Evolutionary conservation across 2,329 filamentous ascomycete genomes (phyloP).

Genomic region (Apiospora marii): DNA sequence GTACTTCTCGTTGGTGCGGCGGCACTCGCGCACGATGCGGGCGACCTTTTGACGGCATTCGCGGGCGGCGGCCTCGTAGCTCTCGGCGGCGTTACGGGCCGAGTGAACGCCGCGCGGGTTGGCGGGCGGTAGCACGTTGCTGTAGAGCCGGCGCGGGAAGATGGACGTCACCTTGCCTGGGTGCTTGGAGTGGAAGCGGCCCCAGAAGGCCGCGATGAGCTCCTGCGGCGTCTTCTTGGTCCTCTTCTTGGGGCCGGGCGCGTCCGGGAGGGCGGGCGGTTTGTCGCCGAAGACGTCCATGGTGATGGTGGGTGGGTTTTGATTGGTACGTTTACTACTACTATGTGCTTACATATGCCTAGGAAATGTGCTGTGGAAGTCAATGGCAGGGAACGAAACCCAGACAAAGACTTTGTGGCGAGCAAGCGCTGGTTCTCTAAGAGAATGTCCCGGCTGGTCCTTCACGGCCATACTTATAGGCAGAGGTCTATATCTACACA

Average conservation of each 20-base stretch:
- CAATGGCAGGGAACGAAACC: not conserved
- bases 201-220: constrained; percentile 51
- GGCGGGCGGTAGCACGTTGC: constrained; percentile 40
- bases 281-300: not conserved
- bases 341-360: not conserved
- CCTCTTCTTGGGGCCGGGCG: not conserved
- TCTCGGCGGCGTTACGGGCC: constrained; percentile 49
- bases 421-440: not conserved
- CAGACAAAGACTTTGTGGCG: not conserved
- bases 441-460: not conserved
- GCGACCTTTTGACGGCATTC: constrained; percentile 50
- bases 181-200: constrained; percentile 49
- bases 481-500: not conserved
- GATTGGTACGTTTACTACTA: not conserved
- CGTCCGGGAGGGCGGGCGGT: not conserved
- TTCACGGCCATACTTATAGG: not conserved
- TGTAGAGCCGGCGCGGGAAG: constrained; percentile 51
- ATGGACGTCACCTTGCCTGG: constrained; percentile 54
- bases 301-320: not conserved
- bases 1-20: constrained; percentile 54
- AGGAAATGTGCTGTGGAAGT: not conserved
- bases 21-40: constrained; percentile 53
- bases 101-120: constrained; percentile 39
- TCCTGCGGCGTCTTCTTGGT: constrained; percentile 43
- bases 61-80: constrained; percentile 50